Conservation (phyloP, 1,284 basidiomycete genomes). For the Ustilago vetiveriae region DNA sequence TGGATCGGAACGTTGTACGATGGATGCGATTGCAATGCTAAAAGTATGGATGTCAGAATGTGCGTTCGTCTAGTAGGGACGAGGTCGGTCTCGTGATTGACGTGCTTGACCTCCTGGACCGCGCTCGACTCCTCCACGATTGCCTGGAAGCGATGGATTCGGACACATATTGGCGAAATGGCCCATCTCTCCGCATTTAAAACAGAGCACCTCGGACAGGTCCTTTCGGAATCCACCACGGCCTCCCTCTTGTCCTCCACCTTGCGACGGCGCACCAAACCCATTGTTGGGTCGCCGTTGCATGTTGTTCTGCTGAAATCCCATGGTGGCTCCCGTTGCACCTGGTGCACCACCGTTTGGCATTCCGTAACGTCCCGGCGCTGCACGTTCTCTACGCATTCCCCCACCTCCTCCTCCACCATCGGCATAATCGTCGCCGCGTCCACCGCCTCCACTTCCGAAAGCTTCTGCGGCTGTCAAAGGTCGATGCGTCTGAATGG, state of each 20-base stretch:
- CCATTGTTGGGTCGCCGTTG: conserved; percentile 17
- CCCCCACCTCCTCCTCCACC: conserved; percentile 25
- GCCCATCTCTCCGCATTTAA: conserved; percentile 64
- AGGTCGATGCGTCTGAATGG: conserved; percentile 61
- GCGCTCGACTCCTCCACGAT: conserved; percentile 56
- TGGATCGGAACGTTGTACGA: too few species aligned
- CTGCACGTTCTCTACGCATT: conserved; percentile 17
- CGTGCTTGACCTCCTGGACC: conserved; percentile 35
- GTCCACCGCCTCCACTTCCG: conserved; percentile 29
- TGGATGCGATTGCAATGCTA: neutral
- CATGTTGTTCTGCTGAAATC: conserved; percentile 14
- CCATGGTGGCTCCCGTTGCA: conserved; percentile 6
- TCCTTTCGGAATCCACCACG: conserved; percentile 50
- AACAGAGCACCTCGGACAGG: conserved; percentile 60
- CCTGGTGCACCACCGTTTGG: conserved; percentile 10
- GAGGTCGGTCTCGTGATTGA: conserved; percentile 19
- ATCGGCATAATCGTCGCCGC: conserved; percentile 24
- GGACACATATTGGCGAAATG: conserved; percentile 66
- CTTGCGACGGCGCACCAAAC: conserved; percentile 5
- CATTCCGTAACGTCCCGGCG: conserved; percentile 29
- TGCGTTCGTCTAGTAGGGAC: conserved; percentile 22
- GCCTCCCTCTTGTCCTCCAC: conserved; percentile 22
- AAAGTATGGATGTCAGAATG: neutral
- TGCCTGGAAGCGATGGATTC: conserved; percentile 55
- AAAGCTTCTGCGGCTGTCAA: conserved; percentile 63